phyloP scores from a whole-genome alignment of 116 monocot genomes.

The Posidonia oceanica region DNA sequence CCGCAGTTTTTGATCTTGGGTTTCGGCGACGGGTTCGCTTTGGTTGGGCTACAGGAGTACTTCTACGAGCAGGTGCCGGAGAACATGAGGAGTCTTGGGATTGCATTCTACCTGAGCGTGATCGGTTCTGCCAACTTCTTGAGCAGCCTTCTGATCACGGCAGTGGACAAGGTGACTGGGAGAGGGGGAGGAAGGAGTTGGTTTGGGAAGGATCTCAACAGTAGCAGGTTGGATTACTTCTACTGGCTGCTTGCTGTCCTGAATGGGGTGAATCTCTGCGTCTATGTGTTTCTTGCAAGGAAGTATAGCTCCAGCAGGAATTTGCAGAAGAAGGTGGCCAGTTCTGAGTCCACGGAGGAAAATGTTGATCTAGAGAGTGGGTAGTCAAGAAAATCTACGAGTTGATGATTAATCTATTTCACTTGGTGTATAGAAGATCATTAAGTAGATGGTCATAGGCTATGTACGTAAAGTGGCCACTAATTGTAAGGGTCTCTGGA shows the following conservation, averaged over 20 bases:
- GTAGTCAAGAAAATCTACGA: no score
- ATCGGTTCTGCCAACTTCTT: constrained; percentile 47
- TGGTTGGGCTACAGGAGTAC: constrained; percentile 74
- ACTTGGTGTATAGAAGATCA: no score
- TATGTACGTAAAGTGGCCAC: no score
- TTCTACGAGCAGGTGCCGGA: constrained; percentile 86
- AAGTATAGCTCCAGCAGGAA: constrained; percentile 47
- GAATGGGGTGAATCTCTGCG: constrained; percentile 30
- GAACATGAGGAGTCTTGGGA: constrained; percentile 71
- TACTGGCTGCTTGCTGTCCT: constrained; percentile 44
- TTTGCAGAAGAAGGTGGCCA: constrained; percentile 20
- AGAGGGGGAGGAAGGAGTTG: constrained; percentile 19
- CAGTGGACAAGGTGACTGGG: constrained; percentile 22
- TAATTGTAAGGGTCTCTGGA: no score
- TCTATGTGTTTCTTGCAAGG: constrained; percentile 32
- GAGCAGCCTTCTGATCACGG: constrained; percentile 41
- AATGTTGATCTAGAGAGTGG: background rate
- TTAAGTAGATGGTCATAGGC: no score
- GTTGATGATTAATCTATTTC: no score
- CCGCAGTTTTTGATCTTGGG: constrained; percentile 79
- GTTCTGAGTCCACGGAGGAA: background rate
- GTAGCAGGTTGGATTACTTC: constrained; percentile 59
- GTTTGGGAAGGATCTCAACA: constrained; percentile 66
- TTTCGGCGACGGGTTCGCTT: constrained; percentile 48
- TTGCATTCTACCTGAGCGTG: constrained; percentile 61